These are phyloP conservation scores for Akanthomyces muscarius DNA, from an alignment of 2,329 filamentous ascomycete genomes.

Conservation along the genomic window DNA sequence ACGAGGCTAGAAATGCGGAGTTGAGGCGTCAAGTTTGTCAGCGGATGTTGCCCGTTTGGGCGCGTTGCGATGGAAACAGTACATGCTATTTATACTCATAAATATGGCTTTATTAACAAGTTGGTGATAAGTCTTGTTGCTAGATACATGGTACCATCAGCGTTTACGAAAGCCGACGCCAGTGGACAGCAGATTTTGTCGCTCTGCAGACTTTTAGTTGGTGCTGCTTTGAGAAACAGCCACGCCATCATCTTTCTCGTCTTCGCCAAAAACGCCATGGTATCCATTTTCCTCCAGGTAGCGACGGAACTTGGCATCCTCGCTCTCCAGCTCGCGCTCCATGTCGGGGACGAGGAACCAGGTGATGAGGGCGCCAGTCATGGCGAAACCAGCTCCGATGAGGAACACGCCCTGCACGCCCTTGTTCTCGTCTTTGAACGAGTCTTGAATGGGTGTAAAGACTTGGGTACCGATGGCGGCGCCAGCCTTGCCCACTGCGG, in stretches of 20 bases:
- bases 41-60: too few relatives aligned
- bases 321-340: constrained; percentile 21
- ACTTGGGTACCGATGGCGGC: constrained; percentile 44
- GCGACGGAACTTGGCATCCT: constrained; percentile 21
- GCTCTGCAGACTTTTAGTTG: neutral
- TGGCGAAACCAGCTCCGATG: constrained; percentile 27
- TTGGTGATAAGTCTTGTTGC: too few relatives aligned
- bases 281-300: constrained; percentile 23
- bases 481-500: constrained; percentile 48
- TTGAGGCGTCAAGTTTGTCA: too few relatives aligned
- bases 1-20: too few relatives aligned
- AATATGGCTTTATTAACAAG: too few relatives aligned
- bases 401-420: constrained; percentile 27
- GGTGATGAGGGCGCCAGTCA: constrained; percentile 23
- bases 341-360: constrained; percentile 27
- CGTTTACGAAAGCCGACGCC: neutral
- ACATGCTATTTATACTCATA: too few relatives aligned
- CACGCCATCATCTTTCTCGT: neutral
- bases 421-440: constrained; percentile 22
- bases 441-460: constrained; percentile 22
- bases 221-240: neutral
- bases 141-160: neutral
- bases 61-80: too few relatives aligned
- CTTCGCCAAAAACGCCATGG: constrained; percentile 17
- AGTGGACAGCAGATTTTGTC: too few relatives aligned